Evolutionary conservation across 306 rosid genomes (phyloP).

Genomic region (Purshia tridentata): DNA sequence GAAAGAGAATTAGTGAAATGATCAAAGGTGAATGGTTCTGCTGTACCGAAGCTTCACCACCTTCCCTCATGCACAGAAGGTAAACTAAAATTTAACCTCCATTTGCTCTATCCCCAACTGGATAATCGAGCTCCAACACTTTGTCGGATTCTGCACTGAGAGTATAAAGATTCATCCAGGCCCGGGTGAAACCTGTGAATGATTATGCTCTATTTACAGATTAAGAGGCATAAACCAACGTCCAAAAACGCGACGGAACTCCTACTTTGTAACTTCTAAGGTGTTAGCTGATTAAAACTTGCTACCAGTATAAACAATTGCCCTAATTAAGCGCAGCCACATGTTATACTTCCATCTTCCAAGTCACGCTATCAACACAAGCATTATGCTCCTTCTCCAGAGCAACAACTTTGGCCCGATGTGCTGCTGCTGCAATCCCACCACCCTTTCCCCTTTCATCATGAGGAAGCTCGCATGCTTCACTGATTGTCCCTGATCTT

Average conservation of each 20-base stretch:
- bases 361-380: constrained; percentile 50
- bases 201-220: constrained; percentile 97
- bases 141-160: constrained; percentile 85
- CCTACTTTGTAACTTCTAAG: constrained; percentile 54
- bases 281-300: constrained; percentile 64
- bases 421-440: constrained; percentile 41
- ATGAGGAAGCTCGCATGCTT: constrained; percentile 75
- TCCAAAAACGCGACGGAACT: constrained; percentile 44
- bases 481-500: constrained; percentile 65
- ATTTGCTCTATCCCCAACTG: constrained; percentile 80
- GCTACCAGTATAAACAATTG: constrained; percentile 86
- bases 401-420: constrained; percentile 77
- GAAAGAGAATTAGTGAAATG: constrained; percentile 37
- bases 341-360: constrained; percentile 80
- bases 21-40: constrained; percentile 43
- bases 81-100: constrained; percentile 82
- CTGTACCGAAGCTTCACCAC: constrained; percentile 55
- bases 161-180: constrained; percentile 83
- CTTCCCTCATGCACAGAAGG: constrained; percentile 64
- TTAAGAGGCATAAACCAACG: constrained; percentile 64
- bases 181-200: constrained; percentile 56
- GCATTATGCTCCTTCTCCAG: constrained; percentile 68
- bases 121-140: constrained; percentile 88
- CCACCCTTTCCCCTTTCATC: constrained; percentile 69
- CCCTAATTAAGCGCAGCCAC: constrained; percentile 42